Evolutionary conservation across 139 green algal genomes (phyloP), one percentile per base, ranked within the genome.

Genomic region (Chlamydomonas asymmetrica): DNA sequence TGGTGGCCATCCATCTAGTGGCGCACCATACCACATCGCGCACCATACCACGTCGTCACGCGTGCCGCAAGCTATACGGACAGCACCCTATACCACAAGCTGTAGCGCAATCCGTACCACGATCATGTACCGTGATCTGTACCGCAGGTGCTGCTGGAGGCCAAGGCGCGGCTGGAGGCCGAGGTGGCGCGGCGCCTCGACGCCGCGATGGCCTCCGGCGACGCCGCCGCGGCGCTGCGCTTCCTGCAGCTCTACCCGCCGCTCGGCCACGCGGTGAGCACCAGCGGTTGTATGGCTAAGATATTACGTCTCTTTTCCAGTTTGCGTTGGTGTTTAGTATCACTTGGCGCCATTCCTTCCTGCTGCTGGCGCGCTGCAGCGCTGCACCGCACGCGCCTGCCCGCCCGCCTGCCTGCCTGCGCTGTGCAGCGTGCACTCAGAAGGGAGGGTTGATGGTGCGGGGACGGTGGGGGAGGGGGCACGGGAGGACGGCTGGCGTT

Each of bases 231-330:
- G 10, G 90, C 92, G n/a, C 10, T 95, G 54, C 89, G 91, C 31
- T 98, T 93, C 85, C 82, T 86, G 1, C 61, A 71, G 52, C 88
- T 98, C 31, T 93, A 92, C 71, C 82, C 83, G 67, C 94, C 91
- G 25, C 87, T 98, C 68, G 82, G 86, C 9, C 74, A 91, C 70
- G 73, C 90, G 69, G 85, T 88, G 66, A 16, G 45, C 13, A 52
- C 45, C 13, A 16, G 45, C 45, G 13, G 45, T 16, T 13, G 13
- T 52, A 10, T 52, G 45, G 45, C 13, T 52, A 10, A 52, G 45
- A 52, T n/a, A n/a, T n/a, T n/a, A n/a, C n/a, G n/a, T n/a, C n/a
- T n/a, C n/a, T n/a, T n/a, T n/a, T n/a, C n/a, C n/a, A n/a, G n/a
- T n/a, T n/a, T n/a, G n/a, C n/a, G n/a, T n/a, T n/a, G n/a, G n/a